These are phyloP conservation scores for Vachellia collinsii DNA, from an alignment of 306 rosid species.

Conservation along the genomic window DNA sequence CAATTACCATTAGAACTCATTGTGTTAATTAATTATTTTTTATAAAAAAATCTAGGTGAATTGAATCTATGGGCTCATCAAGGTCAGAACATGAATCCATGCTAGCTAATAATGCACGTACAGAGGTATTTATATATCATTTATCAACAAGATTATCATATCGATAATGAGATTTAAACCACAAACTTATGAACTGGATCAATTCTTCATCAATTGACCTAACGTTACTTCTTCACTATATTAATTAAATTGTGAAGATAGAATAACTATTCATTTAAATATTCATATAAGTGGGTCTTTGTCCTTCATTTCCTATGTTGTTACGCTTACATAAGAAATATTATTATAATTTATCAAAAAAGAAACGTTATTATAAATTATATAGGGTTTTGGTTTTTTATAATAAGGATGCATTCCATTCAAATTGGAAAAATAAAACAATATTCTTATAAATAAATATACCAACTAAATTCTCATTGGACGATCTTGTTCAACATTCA, in stretches of 20 bases:
- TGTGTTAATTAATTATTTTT: background rate
- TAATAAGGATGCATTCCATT: background rate
- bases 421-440: background rate
- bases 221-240: too few relatives aligned
- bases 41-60: too few relatives aligned
- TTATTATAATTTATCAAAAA: too few relatives aligned
- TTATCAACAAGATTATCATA: too few relatives aligned
- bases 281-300: background rate
- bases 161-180: too few relatives aligned
- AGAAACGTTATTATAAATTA: background rate
- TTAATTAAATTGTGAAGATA: background rate
- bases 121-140: too few relatives aligned
- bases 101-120: too few relatives aligned
- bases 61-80: too few relatives aligned
- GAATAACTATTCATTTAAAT: background rate
- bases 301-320: background rate
- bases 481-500: conserved; percentile 2
- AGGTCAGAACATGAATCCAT: too few relatives aligned
- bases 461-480: conserved; percentile 15
- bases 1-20: background rate
- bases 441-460: background rate
- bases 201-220: too few relatives aligned
- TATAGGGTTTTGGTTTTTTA: background rate
- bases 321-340: background rate
- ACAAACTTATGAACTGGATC: too few relatives aligned